Base-by-base conservation (phyloP, 108 stramenopile species). In the Skeletonema marinoi region DNA sequence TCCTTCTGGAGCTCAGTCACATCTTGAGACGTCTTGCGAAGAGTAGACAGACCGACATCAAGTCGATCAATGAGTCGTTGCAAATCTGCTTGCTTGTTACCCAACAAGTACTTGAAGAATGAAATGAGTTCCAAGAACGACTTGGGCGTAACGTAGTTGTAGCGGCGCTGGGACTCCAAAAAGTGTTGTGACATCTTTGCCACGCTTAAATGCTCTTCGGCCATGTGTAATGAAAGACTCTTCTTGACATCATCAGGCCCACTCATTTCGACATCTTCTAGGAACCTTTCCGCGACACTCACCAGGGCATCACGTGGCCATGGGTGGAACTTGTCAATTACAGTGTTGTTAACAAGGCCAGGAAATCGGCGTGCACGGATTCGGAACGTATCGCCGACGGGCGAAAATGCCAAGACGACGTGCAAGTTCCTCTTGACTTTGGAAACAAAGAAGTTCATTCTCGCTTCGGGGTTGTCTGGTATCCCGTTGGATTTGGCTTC, bases 111-210 rank as follows among this genome's bases (percentile, higher is more conserved):
- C 76, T 93, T 92, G 86, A 96, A 97, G 73, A 96, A 94, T 6
- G 80, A 86, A 46, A 97, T 95, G 16, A 97, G 77, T 76, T 95
- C 93, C 65, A 97, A 78, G 67, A 86, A 97, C 31, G 90, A 91
- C 80, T 96, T 97, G 51, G 96, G 96, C 35, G 96, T 97, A 54
- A 96, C 94, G 71, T 97, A 96, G 79, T 96, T 94, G 86, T 92
- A 93, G 9, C 96, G 83, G 3, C 92, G 78, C 73, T 92, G 92
- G 19, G 86, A 86, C 68, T 90, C 83, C 54, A 81, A 56, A 79
- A 89, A 97, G 32, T 77, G 62, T 33, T 70, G 73, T 4, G 91
- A 92, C 65, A 88, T 86, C 39, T 86, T 79, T 5, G 73, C 80
- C 21, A 97, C 96, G 11, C 85, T 88, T 56, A 96, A 73, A 61